phyloP scores from a whole-genome alignment of 1,284 basidiomycete genomes.

The Lentinula novae-zelandiae region DNA sequence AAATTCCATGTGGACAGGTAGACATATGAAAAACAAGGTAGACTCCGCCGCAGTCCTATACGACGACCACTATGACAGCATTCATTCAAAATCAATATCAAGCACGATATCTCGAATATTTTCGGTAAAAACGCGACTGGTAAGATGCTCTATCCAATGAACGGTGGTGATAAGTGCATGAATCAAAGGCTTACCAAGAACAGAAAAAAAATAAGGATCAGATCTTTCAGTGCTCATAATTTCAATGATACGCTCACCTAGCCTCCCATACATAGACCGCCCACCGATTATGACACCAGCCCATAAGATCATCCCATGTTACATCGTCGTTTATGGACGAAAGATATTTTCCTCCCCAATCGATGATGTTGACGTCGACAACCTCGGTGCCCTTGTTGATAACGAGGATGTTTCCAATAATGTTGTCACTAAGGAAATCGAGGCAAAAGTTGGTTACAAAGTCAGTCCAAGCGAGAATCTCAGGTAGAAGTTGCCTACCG shows the following conservation, averaged over 20 bases:
- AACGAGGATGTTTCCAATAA: slow-evolving; percentile 1
- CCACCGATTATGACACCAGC: slow-evolving; percentile 1
- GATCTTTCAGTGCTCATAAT: too few species aligned
- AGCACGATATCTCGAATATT: too few species aligned
- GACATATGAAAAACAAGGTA: too few species aligned
- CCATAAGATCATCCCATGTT: slow-evolving; percentile 7
- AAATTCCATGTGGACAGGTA: too few species aligned
- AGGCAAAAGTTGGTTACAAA: not conserved
- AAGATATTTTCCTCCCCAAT: slow-evolving; percentile 6
- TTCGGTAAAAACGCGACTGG: too few species aligned
- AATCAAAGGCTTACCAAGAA: not conserved
- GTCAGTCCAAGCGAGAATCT: too few species aligned
- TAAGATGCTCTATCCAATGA: too few species aligned
- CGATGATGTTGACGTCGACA: slow-evolving; percentile 2
- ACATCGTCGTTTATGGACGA: slow-evolving; percentile 4
- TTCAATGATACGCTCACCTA: not conserved
- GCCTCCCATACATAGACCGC: not conserved
- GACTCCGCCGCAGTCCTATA: too few species aligned
- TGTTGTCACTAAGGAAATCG: not conserved
- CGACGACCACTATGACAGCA: too few species aligned
- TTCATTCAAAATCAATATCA: too few species aligned
- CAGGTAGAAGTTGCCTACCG: not conserved
- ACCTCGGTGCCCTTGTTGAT: not conserved
- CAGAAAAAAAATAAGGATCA: too few species aligned
- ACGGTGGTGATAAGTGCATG: too few species aligned